Percentiles rank a stretch among this genome's conserved stretches.
Conservation (phyloP, 768 basidiomycete genomes). For the Paxillus rubicundulus region DNA sequence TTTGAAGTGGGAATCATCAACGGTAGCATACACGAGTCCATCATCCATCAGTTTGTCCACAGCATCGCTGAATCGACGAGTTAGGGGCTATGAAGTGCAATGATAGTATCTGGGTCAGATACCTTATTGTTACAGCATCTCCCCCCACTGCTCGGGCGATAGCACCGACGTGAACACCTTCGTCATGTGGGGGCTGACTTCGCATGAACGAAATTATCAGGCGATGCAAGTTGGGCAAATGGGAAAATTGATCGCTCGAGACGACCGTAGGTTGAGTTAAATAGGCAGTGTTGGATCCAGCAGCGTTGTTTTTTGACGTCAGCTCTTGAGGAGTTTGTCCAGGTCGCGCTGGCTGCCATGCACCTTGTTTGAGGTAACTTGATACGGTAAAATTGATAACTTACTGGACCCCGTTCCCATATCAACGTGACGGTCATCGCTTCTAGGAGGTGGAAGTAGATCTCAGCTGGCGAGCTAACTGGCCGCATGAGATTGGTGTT, state of each 20-base stretch:
- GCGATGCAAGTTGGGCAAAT: conserved; percentile 58
- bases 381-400: conserved; percentile 17
- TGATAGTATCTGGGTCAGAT: conserved; percentile 7
- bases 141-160: conserved; percentile 66
- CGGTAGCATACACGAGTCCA: conserved; percentile 75
- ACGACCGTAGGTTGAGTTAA: conserved; percentile 33
- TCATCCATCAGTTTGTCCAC: conserved; percentile 78
- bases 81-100: not conserved
- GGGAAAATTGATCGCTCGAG: conserved; percentile 46
- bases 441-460: conserved; percentile 81
- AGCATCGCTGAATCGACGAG: conserved; percentile 49
- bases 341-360: conserved; percentile 32
- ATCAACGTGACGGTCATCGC: conserved; percentile 65
- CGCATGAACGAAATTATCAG: conserved; percentile 66
- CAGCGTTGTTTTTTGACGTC: conserved; percentile 8
- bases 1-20: conserved; percentile 78
- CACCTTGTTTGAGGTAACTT: not conserved
- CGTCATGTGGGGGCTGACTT: conserved; percentile 42
- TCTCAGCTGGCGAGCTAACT: conserved; percentile 68
- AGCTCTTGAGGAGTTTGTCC: conserved; percentile 24
- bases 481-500: conserved; percentile 72
- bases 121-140: conserved; percentile 66
- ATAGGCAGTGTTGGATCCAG: conserved; percentile 41
- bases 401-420: conserved; percentile 64
- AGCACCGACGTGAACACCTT: conserved; percentile 72